Evolutionary conservation across 129 eudicot genomes (phyloP).

Genomic region (Logfia minima): DNA sequence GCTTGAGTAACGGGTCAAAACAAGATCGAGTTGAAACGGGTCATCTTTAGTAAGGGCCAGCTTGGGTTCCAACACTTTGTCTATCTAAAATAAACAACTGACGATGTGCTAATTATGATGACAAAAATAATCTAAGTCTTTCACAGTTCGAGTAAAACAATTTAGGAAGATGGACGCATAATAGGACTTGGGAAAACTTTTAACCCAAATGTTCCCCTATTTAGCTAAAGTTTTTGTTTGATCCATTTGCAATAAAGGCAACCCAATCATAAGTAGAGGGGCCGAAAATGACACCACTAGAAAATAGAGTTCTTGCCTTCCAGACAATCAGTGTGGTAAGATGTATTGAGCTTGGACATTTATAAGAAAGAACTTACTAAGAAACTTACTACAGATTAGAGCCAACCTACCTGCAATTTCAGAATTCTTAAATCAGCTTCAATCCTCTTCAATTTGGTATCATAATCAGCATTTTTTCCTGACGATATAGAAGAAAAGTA

Average conservation of each 20-base stretch:
- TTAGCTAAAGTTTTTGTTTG: background rate
- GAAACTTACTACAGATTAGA: background rate
- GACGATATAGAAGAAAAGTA: constrained; percentile 28
- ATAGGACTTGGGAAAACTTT: background rate
- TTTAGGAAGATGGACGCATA: background rate
- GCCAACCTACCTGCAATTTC: constrained; percentile 62
- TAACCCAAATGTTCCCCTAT: background rate
- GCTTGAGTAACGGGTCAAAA: background rate
- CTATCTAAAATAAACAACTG: background rate
- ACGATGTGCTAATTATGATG: background rate
- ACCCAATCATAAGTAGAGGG: background rate
- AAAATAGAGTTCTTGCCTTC: background rate
- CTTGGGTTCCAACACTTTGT: background rate
- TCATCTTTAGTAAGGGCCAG: background rate
- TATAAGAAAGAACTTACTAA: background rate
- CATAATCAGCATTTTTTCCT: constrained; percentile 54
- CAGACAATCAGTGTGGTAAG: background rate
- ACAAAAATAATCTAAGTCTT: background rate
- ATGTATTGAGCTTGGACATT: background rate
- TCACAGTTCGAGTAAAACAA: background rate
- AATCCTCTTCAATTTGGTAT: constrained; percentile 54
- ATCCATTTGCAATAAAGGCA: background rate
- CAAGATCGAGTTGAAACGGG: background rate
- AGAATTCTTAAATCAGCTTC: constrained; percentile 89
- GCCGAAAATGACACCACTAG: background rate